These are phyloP conservation scores for Acer campestre DNA, from an alignment of 345 rosid genomes.

Conservation along the genomic window DNA sequence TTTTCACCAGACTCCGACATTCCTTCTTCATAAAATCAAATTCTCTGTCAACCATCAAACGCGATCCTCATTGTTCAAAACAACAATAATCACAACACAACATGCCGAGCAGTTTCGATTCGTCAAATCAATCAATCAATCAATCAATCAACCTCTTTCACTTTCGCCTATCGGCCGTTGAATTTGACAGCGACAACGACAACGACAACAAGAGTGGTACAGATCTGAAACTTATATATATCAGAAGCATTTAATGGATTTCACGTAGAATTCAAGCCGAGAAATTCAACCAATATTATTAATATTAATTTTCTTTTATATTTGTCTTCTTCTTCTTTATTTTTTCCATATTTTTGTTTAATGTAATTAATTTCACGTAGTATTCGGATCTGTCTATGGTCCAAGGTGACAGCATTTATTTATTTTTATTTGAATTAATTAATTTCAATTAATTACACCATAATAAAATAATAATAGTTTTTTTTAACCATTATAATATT, in stretches of 20 bases:
- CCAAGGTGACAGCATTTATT: conserved; percentile 3
- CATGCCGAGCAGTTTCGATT: not conserved
- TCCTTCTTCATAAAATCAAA: conserved; percentile 12
- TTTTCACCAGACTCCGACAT: conserved; percentile 33
- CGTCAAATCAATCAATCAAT: not conserved
- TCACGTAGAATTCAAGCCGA: not conserved
- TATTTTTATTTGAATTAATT: not conserved
- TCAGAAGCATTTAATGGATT: not conserved
- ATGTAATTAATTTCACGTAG: conserved; percentile 20
- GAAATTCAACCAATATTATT: not conserved
- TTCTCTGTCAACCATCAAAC: not conserved
- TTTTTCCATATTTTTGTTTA: not conserved
- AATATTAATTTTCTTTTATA: not conserved
- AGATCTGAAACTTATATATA: conserved; percentile 1
- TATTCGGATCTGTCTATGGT: conserved; percentile 21
- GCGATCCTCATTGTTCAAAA: not conserved
- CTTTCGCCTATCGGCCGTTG: not conserved
- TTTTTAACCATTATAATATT: too few relatives aligned
- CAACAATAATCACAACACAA: not conserved
- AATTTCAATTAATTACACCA: not conserved
- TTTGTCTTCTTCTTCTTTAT: not conserved
- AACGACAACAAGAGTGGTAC: not conserved
- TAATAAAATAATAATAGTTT: too few relatives aligned
- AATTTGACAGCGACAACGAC: not conserved
- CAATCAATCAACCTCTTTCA: too few relatives aligned